These are phyloP conservation scores for Fusarium sp. DNA, from an alignment of 2,329 filamentous ascomycete species.

Conservation along the genomic window DNA sequence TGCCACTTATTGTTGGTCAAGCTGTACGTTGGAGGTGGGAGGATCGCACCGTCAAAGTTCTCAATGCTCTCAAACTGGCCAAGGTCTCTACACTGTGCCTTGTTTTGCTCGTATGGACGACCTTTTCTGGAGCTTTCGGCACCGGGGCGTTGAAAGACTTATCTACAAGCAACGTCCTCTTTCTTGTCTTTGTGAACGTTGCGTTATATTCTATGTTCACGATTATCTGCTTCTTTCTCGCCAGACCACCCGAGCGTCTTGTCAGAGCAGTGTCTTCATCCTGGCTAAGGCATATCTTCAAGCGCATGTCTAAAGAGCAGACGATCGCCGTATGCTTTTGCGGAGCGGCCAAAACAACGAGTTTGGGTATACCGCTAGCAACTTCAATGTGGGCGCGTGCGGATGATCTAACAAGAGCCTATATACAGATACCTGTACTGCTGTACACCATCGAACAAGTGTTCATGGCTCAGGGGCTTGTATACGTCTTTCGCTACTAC, in stretches of 20 bases:
- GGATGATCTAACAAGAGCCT: slow-evolving; percentile 62
- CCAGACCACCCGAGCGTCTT: slow-evolving; percentile 53
- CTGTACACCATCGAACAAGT: slow-evolving; percentile 69
- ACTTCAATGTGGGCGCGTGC: slow-evolving; percentile 73
- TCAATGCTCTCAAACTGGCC: slow-evolving; percentile 63
- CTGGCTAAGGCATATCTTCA: slow-evolving; percentile 47
- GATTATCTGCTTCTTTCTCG: slow-evolving; percentile 64
- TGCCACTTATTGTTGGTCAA: slow-evolving; percentile 72
- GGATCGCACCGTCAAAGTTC: slow-evolving; percentile 61
- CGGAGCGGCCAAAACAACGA: slow-evolving; percentile 77
- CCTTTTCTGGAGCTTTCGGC: slow-evolving; percentile 72
- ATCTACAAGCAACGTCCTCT: slow-evolving; percentile 68
- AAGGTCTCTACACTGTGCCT: slow-evolving; percentile 60
- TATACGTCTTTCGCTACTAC: slow-evolving; percentile 59
- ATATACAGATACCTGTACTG: slow-evolving; percentile 71
- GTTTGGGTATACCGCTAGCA: slow-evolving; percentile 73
- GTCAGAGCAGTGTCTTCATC: slow-evolving; percentile 19
- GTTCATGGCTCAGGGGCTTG: slow-evolving; percentile 56
- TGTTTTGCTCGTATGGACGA: slow-evolving; percentile 65
- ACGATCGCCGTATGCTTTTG: slow-evolving; percentile 78
- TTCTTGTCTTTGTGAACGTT: slow-evolving; percentile 75
- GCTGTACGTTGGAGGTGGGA: slow-evolving; percentile 60
- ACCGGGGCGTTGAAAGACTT: slow-evolving; percentile 69
- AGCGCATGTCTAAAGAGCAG: slow-evolving; percentile 67
- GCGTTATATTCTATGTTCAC: slow-evolving; percentile 71